Evolutionary conservation across 2,329 filamentous ascomycete genomes (phyloP), one percentile per base, ranked within the genome.

Genomic region (Aspergillus sp.): DNA sequence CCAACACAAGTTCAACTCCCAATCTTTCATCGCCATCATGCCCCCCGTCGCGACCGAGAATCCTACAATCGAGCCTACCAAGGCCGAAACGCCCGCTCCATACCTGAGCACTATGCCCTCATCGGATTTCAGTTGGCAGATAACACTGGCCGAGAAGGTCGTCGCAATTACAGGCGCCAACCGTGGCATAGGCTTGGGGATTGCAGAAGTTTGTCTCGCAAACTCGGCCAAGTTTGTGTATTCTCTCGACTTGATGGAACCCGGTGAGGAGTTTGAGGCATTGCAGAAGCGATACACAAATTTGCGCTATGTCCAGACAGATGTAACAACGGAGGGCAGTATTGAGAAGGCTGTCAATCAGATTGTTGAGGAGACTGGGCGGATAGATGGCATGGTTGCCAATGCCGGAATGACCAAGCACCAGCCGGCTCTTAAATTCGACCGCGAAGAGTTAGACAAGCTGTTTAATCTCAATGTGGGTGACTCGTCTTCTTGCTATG

Each of bases 391-490:
- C 44, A 54, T 70, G 43, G 57, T 70, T 12, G 62, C 62, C 50
- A 69, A 68, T 53, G 68, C 68, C 7, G 69, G 69, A 39, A 66
- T 66, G 51, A 70, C 66, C 33, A 75, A 74, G 52, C 72, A 75
- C 49, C 65, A 71, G 47, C 62, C 69, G 0, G 69, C 72, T n/a
- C 51, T 75, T 28, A 61, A 72, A 11, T 75, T 75, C 46, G 59
- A 59, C 10, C 56, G 61, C 32, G 53, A 61, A 13, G 57, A 73
- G 51, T 45, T 72, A 27, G 66, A 72, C 43, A 56, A 61, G 46
- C 47, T 73, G 19, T 72, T 68, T 52, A 63, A 66, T 45, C 66
- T 79, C 35, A 77, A 78, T 52, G 57, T 60, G 29, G 13, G 38
- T 43, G 26, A 1, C 32, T 27, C 12, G 12, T n/a, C 19, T 19